phyloP scores from a whole-genome alignment of 805 yeast species.

The Candida koratica region DNA sequence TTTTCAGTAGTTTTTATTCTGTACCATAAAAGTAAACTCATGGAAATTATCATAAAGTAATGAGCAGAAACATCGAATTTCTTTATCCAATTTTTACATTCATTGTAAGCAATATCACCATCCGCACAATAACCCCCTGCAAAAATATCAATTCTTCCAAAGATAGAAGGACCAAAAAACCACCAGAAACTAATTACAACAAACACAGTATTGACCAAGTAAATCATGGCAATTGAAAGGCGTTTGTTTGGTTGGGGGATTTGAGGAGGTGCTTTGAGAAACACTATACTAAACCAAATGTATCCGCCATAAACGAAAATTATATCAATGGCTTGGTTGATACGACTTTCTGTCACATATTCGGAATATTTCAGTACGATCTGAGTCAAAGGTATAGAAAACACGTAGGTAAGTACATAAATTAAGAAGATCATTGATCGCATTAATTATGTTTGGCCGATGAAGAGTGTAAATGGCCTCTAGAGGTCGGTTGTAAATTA shows the following conservation, averaged over 20 bases:
- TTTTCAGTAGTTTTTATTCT: constrained; percentile 1
- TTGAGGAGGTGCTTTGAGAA: constrained; percentile 1
- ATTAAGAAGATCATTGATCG: constrained; percentile 2
- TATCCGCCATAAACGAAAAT: constrained; percentile 27
- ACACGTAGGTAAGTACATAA: constrained; percentile 15
- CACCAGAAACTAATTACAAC: constrained; percentile 17
- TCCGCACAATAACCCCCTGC: constrained; percentile 39
- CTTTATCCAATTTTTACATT: constrained; percentile 33
- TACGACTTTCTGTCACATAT: constrained; percentile 15
- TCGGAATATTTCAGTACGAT: constrained; percentile 14
- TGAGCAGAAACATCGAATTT: constrained; percentile 57
- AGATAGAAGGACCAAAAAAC: constrained; percentile 34
- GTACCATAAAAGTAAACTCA: constrained; percentile 27
- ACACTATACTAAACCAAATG: constrained; percentile 25
- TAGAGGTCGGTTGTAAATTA: too few species aligned
- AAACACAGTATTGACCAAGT: constrained; percentile 6
- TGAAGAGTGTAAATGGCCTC: too few species aligned
- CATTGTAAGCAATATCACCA: constrained; percentile 9
- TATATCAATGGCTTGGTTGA: constrained; percentile 16
- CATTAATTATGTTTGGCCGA: too few species aligned
- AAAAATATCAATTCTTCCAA: constrained; percentile 28
- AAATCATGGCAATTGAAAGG: neutral
- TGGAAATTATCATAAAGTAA: constrained; percentile 41
- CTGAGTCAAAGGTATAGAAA: constrained; percentile 22
- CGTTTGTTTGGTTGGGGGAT: constrained; percentile 3